Evolutionary conservation across 2,329 filamentous ascomycete genomes (phyloP), one percentile per base, ranked within the genome.

Genomic region (Sporothrix curviconia): DNA sequence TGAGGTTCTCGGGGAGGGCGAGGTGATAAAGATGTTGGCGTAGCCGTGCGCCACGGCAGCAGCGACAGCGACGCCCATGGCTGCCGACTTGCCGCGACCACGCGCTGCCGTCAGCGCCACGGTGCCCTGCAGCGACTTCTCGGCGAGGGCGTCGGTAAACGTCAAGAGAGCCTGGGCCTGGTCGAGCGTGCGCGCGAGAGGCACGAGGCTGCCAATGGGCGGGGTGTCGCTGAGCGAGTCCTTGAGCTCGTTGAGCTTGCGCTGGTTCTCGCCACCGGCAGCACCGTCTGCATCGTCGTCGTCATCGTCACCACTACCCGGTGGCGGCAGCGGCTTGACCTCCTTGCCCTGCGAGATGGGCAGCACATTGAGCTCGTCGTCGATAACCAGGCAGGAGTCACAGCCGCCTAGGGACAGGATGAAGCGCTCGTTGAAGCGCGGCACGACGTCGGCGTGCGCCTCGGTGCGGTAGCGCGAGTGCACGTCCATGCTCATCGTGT

Each of bases 21-120:
- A 97, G 1, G 94, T 99, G 69, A 99, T 96, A 74, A 99, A 99
- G 66, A 99, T 96, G 71, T 99, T 99, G 77, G 91, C 96, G 74
- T 99, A 99, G 25, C 94, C 94, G 69, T 97, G 89, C 1, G 94
- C 92, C 44, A 99, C 83, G 1, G 95, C 95, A 3, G 94, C 91
- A 3, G 94, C 94, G 43, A 99, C 88, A 3, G 94, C 91, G 53
- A 99, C 86, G 73, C 94, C 94, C 66, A 99, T 81, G 25, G 94
- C 94, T 17, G 94, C 95, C 19, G 94, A 99, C 74, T 99, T 99
- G 74, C 94, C 94, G 66, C 94, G 86, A 71, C 94, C 94, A 84
- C 94, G 85, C 37, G 87, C 92, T 17, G 94, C 94, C 11, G 94
- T 99, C 64, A 99, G 72, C 1, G 94, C 89, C 36, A 99, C 94